Base-by-base conservation (phyloP, 192 early-diverging fungal genomes). In the Linnemannia hyalina region DNA sequence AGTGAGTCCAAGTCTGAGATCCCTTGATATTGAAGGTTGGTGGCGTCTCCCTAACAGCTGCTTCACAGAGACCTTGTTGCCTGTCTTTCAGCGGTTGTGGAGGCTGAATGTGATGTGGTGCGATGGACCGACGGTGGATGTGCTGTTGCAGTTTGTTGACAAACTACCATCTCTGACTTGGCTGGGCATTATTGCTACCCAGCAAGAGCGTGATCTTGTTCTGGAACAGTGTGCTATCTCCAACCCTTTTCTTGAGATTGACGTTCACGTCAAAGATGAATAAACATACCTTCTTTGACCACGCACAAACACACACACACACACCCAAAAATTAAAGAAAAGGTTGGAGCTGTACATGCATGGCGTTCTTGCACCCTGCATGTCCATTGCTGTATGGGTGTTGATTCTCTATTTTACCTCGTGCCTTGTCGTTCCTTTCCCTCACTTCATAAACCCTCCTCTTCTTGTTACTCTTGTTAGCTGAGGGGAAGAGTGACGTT, bases 101-200 rank as follows among this genome's bases (percentile, higher is more conserved):
- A 26, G 11, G 2, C 68, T 81, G 7, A 60, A 81, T 44, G n/a
- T 81, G 10, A 81, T 70, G 74, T 81, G 73, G 73, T 81, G 80
- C 16, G 26, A 23, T 3, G 74, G 68, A 0, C 80, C 65, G 32
- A 32, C 79, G 0, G 29, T 20, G 5, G 35, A 22, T 15, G 42
- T 73, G 23, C 20, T 68, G 2, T 20, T 81, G 6, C 40, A 74
- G 47, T 35, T 81, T 42, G 6, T 81, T 20, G 20, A 60, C 4
- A 41, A 55, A 16, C 55, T 81, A 6, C 20, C 80, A 8, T 10
- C 60, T 36, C 49, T 81, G 11, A 5, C 23, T 4, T 81, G 73
- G 73, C 38, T 81, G n/a, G 80, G 52, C 18, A n/a, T 81, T 16
- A 74, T 44, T 7, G 63, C 72, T 29, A 70, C 80, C 0, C 18